Evolutionary conservation across 2,329 filamentous ascomycete species (phyloP).

Genomic region (Fusarium transvaalense): DNA sequence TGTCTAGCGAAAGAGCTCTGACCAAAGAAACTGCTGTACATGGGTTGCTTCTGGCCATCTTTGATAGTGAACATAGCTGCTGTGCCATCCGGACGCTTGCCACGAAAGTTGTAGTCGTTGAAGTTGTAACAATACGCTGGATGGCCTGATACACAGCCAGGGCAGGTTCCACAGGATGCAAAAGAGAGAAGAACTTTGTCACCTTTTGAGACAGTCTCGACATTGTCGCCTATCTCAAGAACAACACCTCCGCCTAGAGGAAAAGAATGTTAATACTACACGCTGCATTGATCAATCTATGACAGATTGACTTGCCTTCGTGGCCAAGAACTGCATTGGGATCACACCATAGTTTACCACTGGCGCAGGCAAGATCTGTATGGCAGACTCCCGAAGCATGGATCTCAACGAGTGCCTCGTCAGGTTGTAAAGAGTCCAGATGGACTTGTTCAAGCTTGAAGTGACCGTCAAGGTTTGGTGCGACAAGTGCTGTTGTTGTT

Average conservation of each 20-base stretch:
- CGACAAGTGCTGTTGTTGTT: conserved; percentile 19
- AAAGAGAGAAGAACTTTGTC: conserved; percentile 35
- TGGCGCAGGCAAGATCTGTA: conserved; percentile 60
- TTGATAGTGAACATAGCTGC: not conserved
- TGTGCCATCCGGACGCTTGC: conserved; percentile 20
- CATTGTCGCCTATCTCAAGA: conserved; percentile 7
- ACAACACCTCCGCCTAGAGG: conserved; percentile 27
- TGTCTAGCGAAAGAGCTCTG: conserved; percentile 32
- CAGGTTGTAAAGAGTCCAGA: conserved; percentile 1
- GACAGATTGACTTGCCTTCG: conserved; percentile 55
- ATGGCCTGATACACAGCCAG: conserved; percentile 11
- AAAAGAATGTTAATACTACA: fast-evolving
- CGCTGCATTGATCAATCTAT: fast-evolving
- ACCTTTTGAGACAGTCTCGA: not conserved
- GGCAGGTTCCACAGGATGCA: conserved; percentile 16
- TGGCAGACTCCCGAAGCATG: conserved; percentile 31
- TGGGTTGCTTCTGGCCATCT: not conserved
- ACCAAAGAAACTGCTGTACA: conserved; percentile 30
- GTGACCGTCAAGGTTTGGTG: conserved; percentile 1
- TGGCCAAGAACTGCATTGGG: conserved; percentile 25
- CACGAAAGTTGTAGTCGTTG: conserved; percentile 22
- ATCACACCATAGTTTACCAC: conserved; percentile 13
- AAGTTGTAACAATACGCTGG: conserved; percentile 32
- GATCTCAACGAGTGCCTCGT: conserved; percentile 29
- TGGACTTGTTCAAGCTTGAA: conserved; percentile 11